These are phyloP conservation scores for Hsuehochloa calcarea DNA, from an alignment of 176 grass and related monocot genomes.

Conservation along the genomic window DNA sequence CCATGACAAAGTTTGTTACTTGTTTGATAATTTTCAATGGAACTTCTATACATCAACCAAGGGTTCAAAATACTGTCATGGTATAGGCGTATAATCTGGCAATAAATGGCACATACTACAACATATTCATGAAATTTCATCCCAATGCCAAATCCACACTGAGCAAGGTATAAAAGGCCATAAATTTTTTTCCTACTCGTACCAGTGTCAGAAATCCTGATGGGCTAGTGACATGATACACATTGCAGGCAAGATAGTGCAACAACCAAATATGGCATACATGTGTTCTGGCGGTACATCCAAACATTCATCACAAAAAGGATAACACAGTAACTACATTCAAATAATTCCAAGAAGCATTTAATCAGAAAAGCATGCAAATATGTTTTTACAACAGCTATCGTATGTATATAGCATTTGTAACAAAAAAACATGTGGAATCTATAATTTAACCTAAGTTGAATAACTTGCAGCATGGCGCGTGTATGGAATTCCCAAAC, in stretches of 20 bases:
- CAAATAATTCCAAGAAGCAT: not conserved
- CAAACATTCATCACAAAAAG: constrained; percentile 7
- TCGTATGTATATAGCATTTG: not conserved
- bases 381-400: not conserved
- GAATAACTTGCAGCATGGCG: not conserved
- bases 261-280: not conserved
- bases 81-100: not conserved
- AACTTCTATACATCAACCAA: not conserved
- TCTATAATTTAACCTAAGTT: not conserved
- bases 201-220: not conserved
- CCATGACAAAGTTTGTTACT: not conserved
- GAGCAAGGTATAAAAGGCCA: not conserved
- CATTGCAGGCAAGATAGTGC: not conserved
- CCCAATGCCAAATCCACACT: not conserved
- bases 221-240: not conserved
- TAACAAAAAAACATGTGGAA: not conserved
- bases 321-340: not conserved
- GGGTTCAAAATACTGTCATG: not conserved
- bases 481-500: not conserved
- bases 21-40: not conserved
- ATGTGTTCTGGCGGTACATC: not conserved
- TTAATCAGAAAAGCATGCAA: constrained; percentile 12
- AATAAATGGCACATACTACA: not conserved
- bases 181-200: not conserved
- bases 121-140: constrained; percentile 3